A percentile compares a stretch with the other conserved stretches of the same genome.
phyloP scores from a whole-genome alignment of 495 filamentous ascomycete species.

The Penicillium malachiteum region DNA sequence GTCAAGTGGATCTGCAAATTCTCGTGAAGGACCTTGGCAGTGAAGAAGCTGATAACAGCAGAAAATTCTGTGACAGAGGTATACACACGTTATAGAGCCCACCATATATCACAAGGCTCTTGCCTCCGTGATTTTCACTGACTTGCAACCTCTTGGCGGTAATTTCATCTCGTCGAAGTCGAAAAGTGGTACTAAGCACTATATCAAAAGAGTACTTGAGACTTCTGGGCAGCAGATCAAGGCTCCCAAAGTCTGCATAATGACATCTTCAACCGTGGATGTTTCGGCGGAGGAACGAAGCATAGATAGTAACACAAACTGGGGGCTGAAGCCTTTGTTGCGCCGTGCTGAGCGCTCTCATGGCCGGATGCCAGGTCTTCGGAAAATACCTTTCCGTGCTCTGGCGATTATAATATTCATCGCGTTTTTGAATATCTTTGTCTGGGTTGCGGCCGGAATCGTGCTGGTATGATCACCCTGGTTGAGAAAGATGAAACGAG shows the following conservation, averaged over 20 bases:
- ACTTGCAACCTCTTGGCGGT: not conserved
- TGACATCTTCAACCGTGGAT: conserved; percentile 3
- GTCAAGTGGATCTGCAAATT: conserved; percentile 11
- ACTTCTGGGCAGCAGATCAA: not conserved
- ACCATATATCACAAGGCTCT: not conserved
- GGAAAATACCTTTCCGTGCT: conserved; percentile 62
- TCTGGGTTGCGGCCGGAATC: conserved; percentile 73
- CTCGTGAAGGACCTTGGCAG: conserved; percentile 9
- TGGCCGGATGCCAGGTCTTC: conserved; percentile 47
- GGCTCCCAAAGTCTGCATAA: not conserved
- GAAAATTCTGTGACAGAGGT: not conserved
- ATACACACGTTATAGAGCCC: too few relatives aligned
- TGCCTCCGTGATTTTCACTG: too few relatives aligned
- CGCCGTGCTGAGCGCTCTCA: conserved; percentile 43
- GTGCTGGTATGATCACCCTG: conserved; percentile 50
- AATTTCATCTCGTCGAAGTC: too few relatives aligned
- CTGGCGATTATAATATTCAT: conserved; percentile 66
- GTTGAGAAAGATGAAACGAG: not conserved
- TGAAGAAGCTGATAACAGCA: conserved; percentile 12
- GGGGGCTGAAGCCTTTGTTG: conserved; percentile 35
- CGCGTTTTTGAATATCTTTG: conserved; percentile 61
- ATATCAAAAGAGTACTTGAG: too few relatives aligned
- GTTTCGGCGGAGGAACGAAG: conserved; percentile 9
- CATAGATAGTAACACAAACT: conserved; percentile 24
- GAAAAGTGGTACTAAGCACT: too few relatives aligned